A percentile compares a stretch with the other conserved stretches of the same genome.
These are phyloP conservation scores for Karstenula rhodostoma DNA, from an alignment of 2,329 filamentous ascomycete genomes.

Conservation along the genomic window DNA sequence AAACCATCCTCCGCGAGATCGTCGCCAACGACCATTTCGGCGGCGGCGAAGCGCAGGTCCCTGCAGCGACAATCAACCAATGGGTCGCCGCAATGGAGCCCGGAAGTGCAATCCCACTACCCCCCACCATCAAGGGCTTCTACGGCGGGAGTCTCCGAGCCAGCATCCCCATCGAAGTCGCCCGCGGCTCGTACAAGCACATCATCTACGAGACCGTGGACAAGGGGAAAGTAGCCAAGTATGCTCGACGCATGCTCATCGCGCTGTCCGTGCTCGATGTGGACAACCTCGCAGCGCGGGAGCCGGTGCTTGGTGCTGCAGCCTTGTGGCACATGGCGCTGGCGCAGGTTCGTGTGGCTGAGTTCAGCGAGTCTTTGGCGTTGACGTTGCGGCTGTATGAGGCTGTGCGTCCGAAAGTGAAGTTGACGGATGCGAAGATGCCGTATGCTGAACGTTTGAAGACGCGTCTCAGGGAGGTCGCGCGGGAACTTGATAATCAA, in stretches of 20 bases:
- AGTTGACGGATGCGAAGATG: slow-evolving; percentile 11
- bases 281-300: neutral
- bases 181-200: slow-evolving; percentile 16
- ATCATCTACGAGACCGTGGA: slow-evolving; percentile 10
- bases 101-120: neutral
- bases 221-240: slow-evolving; percentile 7
- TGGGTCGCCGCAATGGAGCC: slow-evolving; percentile 13
- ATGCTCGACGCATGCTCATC: slow-evolving; percentile 15
- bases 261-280: slow-evolving; percentile 12
- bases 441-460: slow-evolving; percentile 10
- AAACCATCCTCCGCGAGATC: slow-evolving; percentile 6
- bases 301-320: slow-evolving; percentile 10
- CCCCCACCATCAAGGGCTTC: slow-evolving; percentile 11
- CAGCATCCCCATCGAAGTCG: slow-evolving; percentile 15
- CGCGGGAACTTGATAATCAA: slow-evolving; percentile 3
- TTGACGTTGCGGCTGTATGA: slow-evolving; percentile 13
- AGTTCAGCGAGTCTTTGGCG: neutral
- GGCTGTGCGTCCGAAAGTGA: slow-evolving; percentile 8
- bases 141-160: slow-evolving; percentile 16
- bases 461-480: neutral
- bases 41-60: neutral
- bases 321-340: slow-evolving; percentile 17
- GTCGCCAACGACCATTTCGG: slow-evolving; percentile 16
- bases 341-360: slow-evolving; percentile 13
- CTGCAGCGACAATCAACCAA: slow-evolving; percentile 1